Evolutionary conservation across 2,329 filamentous ascomycete species (phyloP).

Genomic region (Zymoseptoria ardabiliae): DNA sequence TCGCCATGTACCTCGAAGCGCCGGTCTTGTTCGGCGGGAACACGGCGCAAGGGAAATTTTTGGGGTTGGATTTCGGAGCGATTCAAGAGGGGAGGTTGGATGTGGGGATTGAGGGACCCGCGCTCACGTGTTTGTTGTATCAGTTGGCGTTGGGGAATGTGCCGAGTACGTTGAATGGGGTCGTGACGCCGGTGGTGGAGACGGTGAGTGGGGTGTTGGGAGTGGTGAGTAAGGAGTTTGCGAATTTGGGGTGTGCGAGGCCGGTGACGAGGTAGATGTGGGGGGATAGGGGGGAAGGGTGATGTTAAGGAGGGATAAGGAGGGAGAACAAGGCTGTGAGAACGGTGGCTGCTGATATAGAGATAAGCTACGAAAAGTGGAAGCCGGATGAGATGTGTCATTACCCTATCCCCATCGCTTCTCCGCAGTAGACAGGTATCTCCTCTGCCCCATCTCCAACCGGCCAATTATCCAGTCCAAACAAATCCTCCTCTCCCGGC

Average conservation of each 20-base stretch:
- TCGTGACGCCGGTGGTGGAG: slow-evolving; percentile 32
- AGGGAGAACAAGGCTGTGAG: too few species aligned
- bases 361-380: too few species aligned
- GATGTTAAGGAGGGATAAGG: too few species aligned
- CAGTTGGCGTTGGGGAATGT: slow-evolving; percentile 31
- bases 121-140: slow-evolving; percentile 36
- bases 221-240: background rate
- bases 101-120: slow-evolving; percentile 23
- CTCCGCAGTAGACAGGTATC: too few species aligned
- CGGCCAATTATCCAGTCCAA: too few species aligned
- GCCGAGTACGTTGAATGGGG: slow-evolving; percentile 10
- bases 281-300: too few species aligned
- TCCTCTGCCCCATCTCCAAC: too few species aligned
- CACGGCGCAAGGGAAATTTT: background rate
- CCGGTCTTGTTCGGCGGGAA: background rate
- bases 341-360: too few species aligned
- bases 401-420: too few species aligned
- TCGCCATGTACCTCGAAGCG: slow-evolving; percentile 31
- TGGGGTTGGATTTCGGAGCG: slow-evolving; percentile 30
- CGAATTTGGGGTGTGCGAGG: background rate
- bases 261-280: background rate
- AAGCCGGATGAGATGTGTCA: too few species aligned
- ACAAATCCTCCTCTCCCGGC: too few species aligned
- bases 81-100: slow-evolving; percentile 35
- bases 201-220: slow-evolving; percentile 3